These are phyloP conservation scores for Climacium dendroides DNA, from an alignment of 225 moss, liverwort and hornwort species.

Conservation along the genomic window DNA sequence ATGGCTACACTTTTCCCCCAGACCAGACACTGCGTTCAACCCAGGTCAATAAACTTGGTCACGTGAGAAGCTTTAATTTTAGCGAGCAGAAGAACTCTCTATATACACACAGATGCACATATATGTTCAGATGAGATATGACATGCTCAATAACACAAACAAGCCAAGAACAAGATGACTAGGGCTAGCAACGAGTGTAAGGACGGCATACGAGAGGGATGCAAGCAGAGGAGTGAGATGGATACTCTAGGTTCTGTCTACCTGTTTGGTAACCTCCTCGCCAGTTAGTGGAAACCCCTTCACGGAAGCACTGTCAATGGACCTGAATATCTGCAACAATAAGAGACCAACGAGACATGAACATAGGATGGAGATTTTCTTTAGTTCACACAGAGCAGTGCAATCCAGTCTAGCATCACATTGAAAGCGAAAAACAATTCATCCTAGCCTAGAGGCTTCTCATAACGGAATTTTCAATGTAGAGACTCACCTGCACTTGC, in stretches of 20 bases:
- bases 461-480: not conserved
- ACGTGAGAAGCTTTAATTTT: not conserved
- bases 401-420: not conserved
- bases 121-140: not conserved
- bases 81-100: not conserved
- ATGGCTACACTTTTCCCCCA: conserved; percentile 93
- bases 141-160: not conserved
- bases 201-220: not conserved
- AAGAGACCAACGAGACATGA: not conserved
- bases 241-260: not conserved
- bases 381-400: not conserved
- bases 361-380: not conserved
- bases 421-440: not conserved
- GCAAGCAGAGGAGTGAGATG: not conserved
- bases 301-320: conserved; percentile 47
- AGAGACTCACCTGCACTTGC: conserved; percentile 56
- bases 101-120: not conserved
- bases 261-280: conserved; percentile 44
- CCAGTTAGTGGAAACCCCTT: conserved; percentile 37
- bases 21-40: conserved; percentile 47
- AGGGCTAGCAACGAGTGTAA: not conserved
- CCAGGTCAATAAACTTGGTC: not conserved
- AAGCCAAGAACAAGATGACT: not conserved
- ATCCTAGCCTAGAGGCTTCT: not conserved
- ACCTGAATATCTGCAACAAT: conserved; percentile 32